Base-by-base conservation (phyloP, 257 asterid genomes). In the Plectranthus barbatus region DNA sequence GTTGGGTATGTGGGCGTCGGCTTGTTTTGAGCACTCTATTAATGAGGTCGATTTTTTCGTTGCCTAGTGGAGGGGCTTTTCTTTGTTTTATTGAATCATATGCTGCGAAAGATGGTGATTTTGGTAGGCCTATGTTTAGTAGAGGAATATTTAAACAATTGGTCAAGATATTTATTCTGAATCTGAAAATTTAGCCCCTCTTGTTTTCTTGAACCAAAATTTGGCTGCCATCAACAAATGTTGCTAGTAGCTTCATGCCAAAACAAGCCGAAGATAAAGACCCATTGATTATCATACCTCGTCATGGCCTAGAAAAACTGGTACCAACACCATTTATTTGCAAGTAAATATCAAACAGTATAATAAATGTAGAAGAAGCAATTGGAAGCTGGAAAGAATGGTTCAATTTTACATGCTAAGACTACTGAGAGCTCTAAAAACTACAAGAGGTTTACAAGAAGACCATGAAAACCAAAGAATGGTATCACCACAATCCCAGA, bases 1-100 rank as follows among this genome's bases (percentile, higher is more conserved):
- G 84, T 58, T 60, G 79, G 74, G 59, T 79, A 71, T 67, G 72
- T 52, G 48, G 21, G 74, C 70, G 74, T 73, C 74, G 69, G 69
- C 76, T 77, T 77, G 72, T 72, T 67, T 79, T 65, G 60, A 68
- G 59, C 80, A 67, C 40, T 62, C 53, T 37, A 3, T 17, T 19
- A 19, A 18, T 5, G 42, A 71, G 26, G 31, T 21, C 4, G 21
- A 15, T 65, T 2, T 18, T 69, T 56, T 72, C 61, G 77, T 71
- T 67, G 65, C 55, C 57, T 65, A 47, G 37, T 52, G 46, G 8
- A 53, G 45, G 52, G 31, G 55, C 61, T 23, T 62, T 49, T 14
- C 51, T 37, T 15, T 11, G 1, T 42, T 17, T 31, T 19, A 11
- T 9, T 39, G n/a, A 39, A 39, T 39, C 44, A 12, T 69, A 11